Evolutionary conservation across 1,139 yeast genomes (phyloP).

Genomic region (Eremothecium coryli): DNA sequence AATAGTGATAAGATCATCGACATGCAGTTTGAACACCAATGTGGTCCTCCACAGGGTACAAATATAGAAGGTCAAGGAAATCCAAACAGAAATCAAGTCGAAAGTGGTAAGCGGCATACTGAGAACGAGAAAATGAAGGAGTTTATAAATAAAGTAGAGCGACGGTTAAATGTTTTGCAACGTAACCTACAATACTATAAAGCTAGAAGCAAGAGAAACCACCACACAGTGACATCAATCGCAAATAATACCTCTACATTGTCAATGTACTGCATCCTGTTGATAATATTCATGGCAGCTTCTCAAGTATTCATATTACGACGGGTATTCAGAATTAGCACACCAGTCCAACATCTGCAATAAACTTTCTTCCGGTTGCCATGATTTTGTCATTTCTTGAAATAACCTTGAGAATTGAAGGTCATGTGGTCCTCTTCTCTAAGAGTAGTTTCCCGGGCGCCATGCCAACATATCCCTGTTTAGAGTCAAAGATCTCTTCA

Average conservation of each 20-base stretch:
- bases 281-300: constrained; percentile 80
- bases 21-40: constrained; percentile 53
- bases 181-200: constrained; percentile 72
- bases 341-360: too few relatives aligned
- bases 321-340: constrained; percentile 77
- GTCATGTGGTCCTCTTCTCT: too few relatives aligned
- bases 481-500: constrained; percentile 47
- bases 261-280: constrained; percentile 66
- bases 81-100: constrained; percentile 12
- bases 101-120: constrained; percentile 12
- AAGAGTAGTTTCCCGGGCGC: constrained; percentile 53
- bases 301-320: constrained; percentile 80
- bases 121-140: constrained; percentile 9
- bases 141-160: constrained; percentile 55
- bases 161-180: constrained; percentile 54
- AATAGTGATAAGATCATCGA: constrained; percentile 85
- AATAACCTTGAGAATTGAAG: not conserved
- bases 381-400: constrained; percentile 1
- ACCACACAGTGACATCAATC: constrained; percentile 82
- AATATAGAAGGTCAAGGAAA: not conserved
- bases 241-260: constrained; percentile 81
- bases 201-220: constrained; percentile 88
- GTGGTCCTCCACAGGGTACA: constrained; percentile 32
- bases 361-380: too few relatives aligned
- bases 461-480: constrained; percentile 45